A percentile compares a stretch with the other conserved stretches of the same genome.
phyloP scores from a whole-genome alignment of 2,329 filamentous ascomycete species.

The Stachybotrys elegans region DNA sequence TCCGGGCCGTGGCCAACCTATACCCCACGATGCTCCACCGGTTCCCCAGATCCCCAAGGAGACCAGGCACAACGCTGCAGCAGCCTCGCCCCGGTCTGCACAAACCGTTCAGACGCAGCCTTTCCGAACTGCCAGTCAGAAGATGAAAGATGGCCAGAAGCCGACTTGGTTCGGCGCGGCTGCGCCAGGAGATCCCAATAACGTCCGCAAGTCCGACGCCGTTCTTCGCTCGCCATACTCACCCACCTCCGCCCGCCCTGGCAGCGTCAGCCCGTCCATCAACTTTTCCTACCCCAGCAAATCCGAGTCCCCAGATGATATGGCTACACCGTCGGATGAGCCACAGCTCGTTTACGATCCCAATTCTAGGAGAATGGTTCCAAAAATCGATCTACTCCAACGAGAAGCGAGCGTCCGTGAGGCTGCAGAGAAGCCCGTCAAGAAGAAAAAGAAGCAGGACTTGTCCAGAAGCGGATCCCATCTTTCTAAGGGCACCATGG shows the following conservation, averaged over 20 bases:
- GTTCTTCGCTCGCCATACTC: constrained; percentile 25
- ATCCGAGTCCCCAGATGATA: constrained; percentile 28
- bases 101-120: constrained; percentile 40
- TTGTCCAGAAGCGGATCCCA: constrained; percentile 38
- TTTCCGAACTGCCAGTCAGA: constrained; percentile 51
- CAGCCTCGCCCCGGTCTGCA: constrained; percentile 26
- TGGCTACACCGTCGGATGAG: constrained; percentile 18
- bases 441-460: constrained; percentile 36
- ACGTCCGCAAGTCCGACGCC: constrained; percentile 40
- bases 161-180: constrained; percentile 47
- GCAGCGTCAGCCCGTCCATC: constrained; percentile 47
- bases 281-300: constrained; percentile 55
- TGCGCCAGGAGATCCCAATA: constrained; percentile 34
- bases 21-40: constrained; percentile 55
- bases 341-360: constrained; percentile 55
- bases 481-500: constrained; percentile 47
- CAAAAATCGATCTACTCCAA: constrained; percentile 36
- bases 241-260: constrained; percentile 29
- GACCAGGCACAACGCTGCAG: constrained; percentile 11
- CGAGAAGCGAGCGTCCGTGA: constrained; percentile 36
- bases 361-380: constrained; percentile 61
- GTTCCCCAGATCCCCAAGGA: constrained; percentile 67
- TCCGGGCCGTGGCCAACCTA: constrained; percentile 40
- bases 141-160: constrained; percentile 32
- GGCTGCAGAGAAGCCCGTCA: constrained; percentile 30